Conservation (phyloP, 2,329 filamentous ascomycete species). For the Arthrocladium fulminans region DNA sequence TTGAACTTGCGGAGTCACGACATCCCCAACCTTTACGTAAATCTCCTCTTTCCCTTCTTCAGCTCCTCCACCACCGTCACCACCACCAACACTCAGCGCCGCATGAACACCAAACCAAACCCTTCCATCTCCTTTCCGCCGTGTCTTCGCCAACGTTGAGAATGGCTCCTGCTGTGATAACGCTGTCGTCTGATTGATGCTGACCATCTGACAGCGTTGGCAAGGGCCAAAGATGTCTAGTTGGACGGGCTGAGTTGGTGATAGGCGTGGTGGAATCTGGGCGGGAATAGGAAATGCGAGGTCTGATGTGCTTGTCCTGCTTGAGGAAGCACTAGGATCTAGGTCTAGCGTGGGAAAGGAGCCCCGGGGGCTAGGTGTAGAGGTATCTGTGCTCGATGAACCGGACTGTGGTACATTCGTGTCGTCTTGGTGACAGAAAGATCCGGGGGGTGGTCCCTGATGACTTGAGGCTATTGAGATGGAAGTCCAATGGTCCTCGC, state of each 20-base stretch:
- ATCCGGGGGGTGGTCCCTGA: not conserved
- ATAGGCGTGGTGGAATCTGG: conserved; percentile 9
- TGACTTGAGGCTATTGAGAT: conserved; percentile 52
- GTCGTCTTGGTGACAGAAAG: not conserved
- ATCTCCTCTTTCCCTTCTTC: conserved; percentile 10
- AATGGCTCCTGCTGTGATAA: conserved; percentile 76
- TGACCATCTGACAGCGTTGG: conserved; percentile 90
- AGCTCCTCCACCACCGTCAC: conserved; percentile 16
- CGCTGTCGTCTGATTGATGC: conserved; percentile 76
- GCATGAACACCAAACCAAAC: conserved; percentile 82
- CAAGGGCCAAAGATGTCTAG: conserved; percentile 70
- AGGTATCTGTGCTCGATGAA: not conserved
- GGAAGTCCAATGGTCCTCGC: conserved; percentile 68
- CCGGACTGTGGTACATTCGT: not conserved
- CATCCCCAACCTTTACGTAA: conserved; percentile 33
- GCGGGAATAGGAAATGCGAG: conserved; percentile 9
- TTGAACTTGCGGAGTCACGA: conserved; percentile 29
- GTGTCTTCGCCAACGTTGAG: conserved; percentile 75
- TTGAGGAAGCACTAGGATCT: not conserved
- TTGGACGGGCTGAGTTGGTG: not conserved
- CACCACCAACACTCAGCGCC: conserved; percentile 25
- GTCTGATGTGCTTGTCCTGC: not conserved
- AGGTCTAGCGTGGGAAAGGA: not conserved
- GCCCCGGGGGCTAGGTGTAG: not conserved
- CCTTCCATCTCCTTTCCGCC: conserved; percentile 65